Conservation (phyloP, 441 rosid species). For the Pelargonium fulgidum region DNA sequence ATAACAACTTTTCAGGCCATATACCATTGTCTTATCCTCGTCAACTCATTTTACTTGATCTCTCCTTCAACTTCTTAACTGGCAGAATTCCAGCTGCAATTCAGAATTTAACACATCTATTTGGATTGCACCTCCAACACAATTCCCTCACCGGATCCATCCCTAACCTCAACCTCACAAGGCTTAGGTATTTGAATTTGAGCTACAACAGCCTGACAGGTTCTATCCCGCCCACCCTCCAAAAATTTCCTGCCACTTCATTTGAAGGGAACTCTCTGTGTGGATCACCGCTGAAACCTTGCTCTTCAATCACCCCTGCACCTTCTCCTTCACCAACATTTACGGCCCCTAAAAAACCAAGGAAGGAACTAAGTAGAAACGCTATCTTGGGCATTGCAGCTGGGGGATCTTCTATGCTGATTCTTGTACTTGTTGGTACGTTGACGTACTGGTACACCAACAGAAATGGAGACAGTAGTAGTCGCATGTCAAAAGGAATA, state of each 20-base stretch:
- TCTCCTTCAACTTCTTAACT: constrained; percentile 48
- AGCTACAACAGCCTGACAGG: constrained; percentile 58
- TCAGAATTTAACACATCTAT: constrained; percentile 42
- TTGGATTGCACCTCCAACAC: constrained; percentile 46
- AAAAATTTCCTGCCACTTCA: constrained; percentile 44
- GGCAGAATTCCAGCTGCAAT: constrained; percentile 47
- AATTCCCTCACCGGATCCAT: constrained; percentile 53
- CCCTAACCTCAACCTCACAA: constrained; percentile 42
- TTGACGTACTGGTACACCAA: constrained; percentile 45
- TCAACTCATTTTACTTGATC: constrained; percentile 48
- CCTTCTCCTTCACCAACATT: constrained; percentile 48
- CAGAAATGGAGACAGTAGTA: constrained; percentile 29
- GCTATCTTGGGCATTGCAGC: constrained; percentile 60
- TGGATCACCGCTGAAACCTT: constrained; percentile 53
- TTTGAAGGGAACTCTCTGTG: constrained; percentile 56
- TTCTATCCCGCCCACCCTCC: constrained; percentile 47
- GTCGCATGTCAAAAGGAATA: constrained; percentile 38
- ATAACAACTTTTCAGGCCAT: constrained; percentile 54
- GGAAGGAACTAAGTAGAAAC: constrained; percentile 37
- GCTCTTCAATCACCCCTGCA: constrained; percentile 36
- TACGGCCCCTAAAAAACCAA: constrained; percentile 28
- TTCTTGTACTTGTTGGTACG: constrained; percentile 37
- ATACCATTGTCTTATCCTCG: constrained; percentile 43
- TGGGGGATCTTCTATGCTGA: constrained; percentile 45
- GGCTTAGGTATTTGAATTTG: constrained; percentile 45